A percentile compares a stretch with the other conserved stretches of the same genome.
Evolutionary conservation across 208 protist genomes (phyloP).

Genomic region (Acanthamoeba castellanii): DNA sequence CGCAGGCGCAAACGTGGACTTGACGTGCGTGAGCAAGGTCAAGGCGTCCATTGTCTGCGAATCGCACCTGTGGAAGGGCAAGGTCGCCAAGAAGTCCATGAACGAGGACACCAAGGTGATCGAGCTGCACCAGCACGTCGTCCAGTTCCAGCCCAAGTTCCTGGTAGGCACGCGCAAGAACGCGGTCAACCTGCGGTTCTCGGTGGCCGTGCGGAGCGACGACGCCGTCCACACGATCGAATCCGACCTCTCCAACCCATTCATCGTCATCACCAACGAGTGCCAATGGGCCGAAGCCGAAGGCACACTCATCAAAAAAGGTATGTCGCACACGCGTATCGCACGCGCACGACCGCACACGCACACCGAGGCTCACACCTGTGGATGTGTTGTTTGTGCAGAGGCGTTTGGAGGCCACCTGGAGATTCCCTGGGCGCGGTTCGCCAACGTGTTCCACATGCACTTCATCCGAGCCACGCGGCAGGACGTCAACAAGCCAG

Average conservation of each 20-base stretch:
- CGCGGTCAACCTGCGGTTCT: conserved; percentile 41
- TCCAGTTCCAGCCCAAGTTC: conserved; percentile 1
- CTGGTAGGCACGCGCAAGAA: conserved; percentile 7
- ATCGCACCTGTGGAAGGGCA: conserved; percentile 25
- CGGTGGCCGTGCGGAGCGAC: neutral
- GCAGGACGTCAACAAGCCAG: conserved; percentile 49
- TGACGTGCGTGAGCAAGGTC: conserved; percentile 33
- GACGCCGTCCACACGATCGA: neutral
- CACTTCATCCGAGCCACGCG: conserved; percentile 55
- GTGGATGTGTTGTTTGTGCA: neutral
- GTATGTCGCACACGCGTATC: neutral
- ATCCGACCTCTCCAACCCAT: conserved; percentile 32
- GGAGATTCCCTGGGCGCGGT: conserved; percentile 55
- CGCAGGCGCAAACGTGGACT: neutral
- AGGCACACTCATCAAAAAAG: conserved; percentile 2
- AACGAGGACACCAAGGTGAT: conserved; percentile 26
- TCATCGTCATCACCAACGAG: conserved; percentile 69
- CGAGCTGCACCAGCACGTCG: neutral
- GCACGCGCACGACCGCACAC: neutral
- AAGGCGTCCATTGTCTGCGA: conserved; percentile 17
- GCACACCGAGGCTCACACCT: neutral
- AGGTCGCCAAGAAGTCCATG: conserved; percentile 21
- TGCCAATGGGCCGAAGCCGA: conserved; percentile 13
- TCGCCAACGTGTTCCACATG: conserved; percentile 62
- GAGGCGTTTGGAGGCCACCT: neutral